Conservation (phyloP, 371 early-diverging fungal species). For the Mucor ambiguus region DNA sequence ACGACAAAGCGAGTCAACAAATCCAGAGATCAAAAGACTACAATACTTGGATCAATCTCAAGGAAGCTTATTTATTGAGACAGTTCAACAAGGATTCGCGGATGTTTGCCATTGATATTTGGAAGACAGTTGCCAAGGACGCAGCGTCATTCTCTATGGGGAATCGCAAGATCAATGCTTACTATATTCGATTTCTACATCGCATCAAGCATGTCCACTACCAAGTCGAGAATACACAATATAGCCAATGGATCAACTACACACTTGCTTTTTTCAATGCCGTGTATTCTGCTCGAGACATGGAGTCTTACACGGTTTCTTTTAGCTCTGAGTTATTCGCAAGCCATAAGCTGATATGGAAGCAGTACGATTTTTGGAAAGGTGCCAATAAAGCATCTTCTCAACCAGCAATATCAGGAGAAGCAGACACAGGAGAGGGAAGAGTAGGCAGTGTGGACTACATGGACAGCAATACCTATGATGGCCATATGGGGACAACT, state of each 20-base stretch:
- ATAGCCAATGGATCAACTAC: neutral
- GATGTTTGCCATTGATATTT: slow-evolving; percentile 1
- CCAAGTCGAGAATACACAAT: neutral
- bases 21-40: neutral
- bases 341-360: neutral
- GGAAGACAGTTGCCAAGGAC: neutral
- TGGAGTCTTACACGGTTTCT: neutral
- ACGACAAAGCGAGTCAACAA: neutral
- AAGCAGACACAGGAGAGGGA: no score
- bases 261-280: neutral
- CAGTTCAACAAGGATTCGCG: neutral
- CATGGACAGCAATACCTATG: neutral
- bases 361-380: neutral
- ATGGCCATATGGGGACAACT: neutral
- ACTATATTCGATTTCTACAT: neutral
- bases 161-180: neutral
- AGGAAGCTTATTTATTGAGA: neutral
- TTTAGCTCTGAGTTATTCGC: neutral
- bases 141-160: neutral
- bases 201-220: neutral
- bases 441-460: neutral
- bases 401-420: neutral
- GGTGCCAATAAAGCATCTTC: neutral
- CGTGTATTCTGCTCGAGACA: neutral
- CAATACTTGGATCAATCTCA: neutral